These are phyloP conservation scores for Erodium trifolium DNA, from an alignment of 441 rosid species.

Conservation along the genomic window DNA sequence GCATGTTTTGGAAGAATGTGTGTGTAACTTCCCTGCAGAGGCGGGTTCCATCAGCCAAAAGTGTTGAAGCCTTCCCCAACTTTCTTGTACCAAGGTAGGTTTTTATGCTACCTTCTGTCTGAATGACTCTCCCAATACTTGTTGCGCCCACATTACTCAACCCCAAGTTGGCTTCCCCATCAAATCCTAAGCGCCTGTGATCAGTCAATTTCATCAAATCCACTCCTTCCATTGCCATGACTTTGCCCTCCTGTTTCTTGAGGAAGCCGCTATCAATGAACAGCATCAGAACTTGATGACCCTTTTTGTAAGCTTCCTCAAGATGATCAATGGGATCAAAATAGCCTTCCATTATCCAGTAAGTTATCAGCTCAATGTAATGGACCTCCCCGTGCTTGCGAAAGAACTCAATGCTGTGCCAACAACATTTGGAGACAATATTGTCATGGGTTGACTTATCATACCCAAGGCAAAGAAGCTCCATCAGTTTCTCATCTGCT, in stretches of 20 bases:
- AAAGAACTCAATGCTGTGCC: slow-evolving; percentile 41
- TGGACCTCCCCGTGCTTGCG: slow-evolving; percentile 28
- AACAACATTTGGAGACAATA: slow-evolving; percentile 29
- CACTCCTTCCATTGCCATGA: slow-evolving; percentile 35
- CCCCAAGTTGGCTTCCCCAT: slow-evolving; percentile 23
- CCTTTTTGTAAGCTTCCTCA: slow-evolving; percentile 35
- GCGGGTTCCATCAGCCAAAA: slow-evolving; percentile 41
- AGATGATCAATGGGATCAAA: slow-evolving; percentile 28
- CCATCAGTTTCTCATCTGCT: slow-evolving; percentile 1
- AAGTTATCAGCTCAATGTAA: slow-evolving; percentile 44
- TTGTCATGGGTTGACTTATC: slow-evolving; percentile 16
- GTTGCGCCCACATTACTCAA: slow-evolving; percentile 25
- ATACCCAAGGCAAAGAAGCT: slow-evolving; percentile 11
- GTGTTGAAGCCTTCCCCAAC: slow-evolving; percentile 23
- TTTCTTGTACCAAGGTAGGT: slow-evolving; percentile 21
- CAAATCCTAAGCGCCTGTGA: slow-evolving; percentile 25
- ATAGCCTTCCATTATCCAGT: slow-evolving; percentile 56
- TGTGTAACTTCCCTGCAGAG: slow-evolving; percentile 26
- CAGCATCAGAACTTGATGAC: slow-evolving; percentile 40
- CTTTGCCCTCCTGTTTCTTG: slow-evolving; percentile 35
- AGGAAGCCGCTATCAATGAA: slow-evolving; percentile 38
- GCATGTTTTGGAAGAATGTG: slow-evolving; percentile 20
- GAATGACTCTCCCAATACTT: slow-evolving; percentile 34
- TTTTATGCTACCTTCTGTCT: slow-evolving; percentile 42
- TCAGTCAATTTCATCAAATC: slow-evolving; percentile 21